phyloP scores from a whole-genome alignment of 2,329 filamentous ascomycete genomes.

The Penicillium brevicompactum region DNA sequence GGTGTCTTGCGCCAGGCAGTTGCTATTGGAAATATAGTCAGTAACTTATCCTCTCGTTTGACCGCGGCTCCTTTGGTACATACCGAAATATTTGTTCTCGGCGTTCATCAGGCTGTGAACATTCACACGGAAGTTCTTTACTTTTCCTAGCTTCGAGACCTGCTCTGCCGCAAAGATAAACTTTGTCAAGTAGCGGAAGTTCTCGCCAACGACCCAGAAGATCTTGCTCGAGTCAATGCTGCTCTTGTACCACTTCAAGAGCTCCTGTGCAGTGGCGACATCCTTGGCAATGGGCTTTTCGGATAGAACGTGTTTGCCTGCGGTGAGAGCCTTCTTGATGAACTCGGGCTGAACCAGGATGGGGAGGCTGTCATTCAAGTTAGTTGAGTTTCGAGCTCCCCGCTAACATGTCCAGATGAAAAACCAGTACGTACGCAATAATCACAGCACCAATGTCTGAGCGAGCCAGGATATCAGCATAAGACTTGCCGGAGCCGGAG shows the following conservation, averaged over 20 bases:
- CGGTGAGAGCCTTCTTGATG: slow-evolving; percentile 51
- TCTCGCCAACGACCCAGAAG: slow-evolving; percentile 58
- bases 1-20: slow-evolving; percentile 59
- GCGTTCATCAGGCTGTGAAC: slow-evolving; percentile 47
- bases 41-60: neutral
- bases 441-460: slow-evolving; percentile 54
- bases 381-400: neutral
- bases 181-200: slow-evolving; percentile 56
- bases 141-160: slow-evolving; percentile 49
- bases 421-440: slow-evolving; percentile 46
- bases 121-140: slow-evolving; percentile 55
- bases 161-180: slow-evolving; percentile 50
- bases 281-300: slow-evolving; percentile 62
- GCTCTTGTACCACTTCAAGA: slow-evolving; percentile 54
- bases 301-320: slow-evolving; percentile 59
- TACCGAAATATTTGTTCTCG: slow-evolving; percentile 58
- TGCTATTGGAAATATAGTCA: slow-evolving; percentile 12
- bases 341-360: slow-evolving; percentile 56
- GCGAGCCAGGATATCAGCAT: slow-evolving; percentile 50
- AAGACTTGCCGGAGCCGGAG: slow-evolving; percentile 46
- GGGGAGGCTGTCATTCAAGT: slow-evolving; percentile 47
- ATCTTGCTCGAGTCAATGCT: slow-evolving; percentile 43
- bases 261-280: slow-evolving; percentile 51
- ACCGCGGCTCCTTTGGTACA: slow-evolving; percentile 12
- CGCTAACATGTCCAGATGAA: neutral